A percentile compares a stretch with the other conserved stretches of the same genome.
Conservation (phyloP, 2,329 filamentous ascomycete genomes). For the Nannizziopsis arthrosporioides region DNA sequence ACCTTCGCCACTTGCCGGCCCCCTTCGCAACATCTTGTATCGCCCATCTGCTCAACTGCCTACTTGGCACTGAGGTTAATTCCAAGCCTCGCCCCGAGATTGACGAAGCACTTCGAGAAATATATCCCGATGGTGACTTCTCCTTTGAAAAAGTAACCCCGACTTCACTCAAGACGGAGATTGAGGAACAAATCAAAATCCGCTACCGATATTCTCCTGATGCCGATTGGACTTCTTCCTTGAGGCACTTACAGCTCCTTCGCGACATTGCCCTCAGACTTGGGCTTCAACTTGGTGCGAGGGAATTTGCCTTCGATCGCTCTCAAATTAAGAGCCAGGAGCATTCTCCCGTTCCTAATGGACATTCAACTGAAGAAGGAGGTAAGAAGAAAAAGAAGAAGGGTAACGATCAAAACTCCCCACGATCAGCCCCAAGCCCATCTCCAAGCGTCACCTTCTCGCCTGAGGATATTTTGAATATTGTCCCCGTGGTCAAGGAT, state of each 20-base stretch:
- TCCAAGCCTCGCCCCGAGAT: constrained; percentile 64
- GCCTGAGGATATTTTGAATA: constrained; percentile 76
- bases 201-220: constrained; percentile 68
- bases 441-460: constrained; percentile 53
- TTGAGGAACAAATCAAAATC: constrained; percentile 58
- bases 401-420: constrained; percentile 40
- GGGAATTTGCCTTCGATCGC: constrained; percentile 58
- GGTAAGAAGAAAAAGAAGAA: constrained; percentile 46
- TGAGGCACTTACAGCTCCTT: constrained; percentile 71
- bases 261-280: constrained; percentile 82
- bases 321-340: constrained; percentile 27
- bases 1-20: constrained; percentile 67
- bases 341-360: constrained; percentile 28
- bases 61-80: constrained; percentile 68
- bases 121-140: constrained; percentile 75
- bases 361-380: constrained; percentile 26
- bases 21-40: constrained; percentile 69
- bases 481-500: constrained; percentile 92
- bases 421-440: constrained; percentile 33
- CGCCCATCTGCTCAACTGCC: constrained; percentile 83
- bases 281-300: constrained; percentile 74
- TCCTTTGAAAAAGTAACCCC: constrained; percentile 70
- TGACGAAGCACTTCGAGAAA: constrained; percentile 57
- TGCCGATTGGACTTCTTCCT: constrained; percentile 52
- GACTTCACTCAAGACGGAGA: constrained; percentile 54